Evolutionary conservation across 257 asterid species (phyloP).

Genomic region (Cinchona pubescens): DNA sequence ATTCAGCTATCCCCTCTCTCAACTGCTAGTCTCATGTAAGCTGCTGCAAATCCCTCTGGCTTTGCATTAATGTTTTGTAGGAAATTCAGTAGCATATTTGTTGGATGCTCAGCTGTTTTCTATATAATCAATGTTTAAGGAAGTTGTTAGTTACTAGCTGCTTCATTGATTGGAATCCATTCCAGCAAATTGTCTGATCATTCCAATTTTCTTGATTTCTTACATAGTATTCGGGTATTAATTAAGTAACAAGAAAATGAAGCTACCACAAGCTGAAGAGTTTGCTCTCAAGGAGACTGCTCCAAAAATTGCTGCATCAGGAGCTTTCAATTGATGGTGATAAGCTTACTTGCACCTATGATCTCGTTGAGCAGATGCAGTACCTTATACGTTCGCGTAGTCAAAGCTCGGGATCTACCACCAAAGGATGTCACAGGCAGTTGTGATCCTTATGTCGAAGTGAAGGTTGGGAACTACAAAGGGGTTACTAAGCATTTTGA

Average conservation of each 20-base stretch:
- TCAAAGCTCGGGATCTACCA: constrained; percentile 60
- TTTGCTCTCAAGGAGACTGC: constrained; percentile 70
- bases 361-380: constrained; percentile 88
- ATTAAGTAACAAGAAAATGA: constrained; percentile 52
- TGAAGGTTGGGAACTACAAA: constrained; percentile 72
- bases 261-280: constrained; percentile 48
- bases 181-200: not conserved
- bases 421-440: constrained; percentile 54
- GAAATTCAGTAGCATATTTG: not conserved
- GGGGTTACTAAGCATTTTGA: constrained; percentile 74
- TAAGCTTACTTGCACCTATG: constrained; percentile 62
- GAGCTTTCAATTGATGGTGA: constrained; percentile 59
- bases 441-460: constrained; percentile 80
- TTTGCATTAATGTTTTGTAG: not conserved
- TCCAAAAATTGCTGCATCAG: constrained; percentile 75
- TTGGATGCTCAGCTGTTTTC: not conserved
- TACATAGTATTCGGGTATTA: not conserved
- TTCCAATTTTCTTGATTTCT: not conserved
- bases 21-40: not conserved
- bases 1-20: constrained; percentile 1
- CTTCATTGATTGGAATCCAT: not conserved
- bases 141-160: not conserved
- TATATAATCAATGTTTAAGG: not conserved
- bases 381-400: constrained; percentile 75
- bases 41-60: not conserved